Evolutionary conservation across 345 rosid species (phyloP).

Genomic region (Pseudoturritis turrita): DNA sequence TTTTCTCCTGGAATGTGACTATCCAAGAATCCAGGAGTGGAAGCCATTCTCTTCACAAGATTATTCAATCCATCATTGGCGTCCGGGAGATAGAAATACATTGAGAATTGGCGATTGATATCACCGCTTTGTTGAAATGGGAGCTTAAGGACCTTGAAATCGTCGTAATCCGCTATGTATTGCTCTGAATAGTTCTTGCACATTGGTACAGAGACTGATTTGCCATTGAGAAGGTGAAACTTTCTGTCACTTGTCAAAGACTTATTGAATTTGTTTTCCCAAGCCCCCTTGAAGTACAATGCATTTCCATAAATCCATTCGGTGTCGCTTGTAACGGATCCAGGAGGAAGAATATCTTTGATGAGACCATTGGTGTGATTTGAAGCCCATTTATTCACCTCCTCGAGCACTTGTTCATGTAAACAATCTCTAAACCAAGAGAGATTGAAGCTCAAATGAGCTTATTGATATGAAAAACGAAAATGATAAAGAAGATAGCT

Average conservation of each 20-base stretch:
- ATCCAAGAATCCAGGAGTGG: constrained; percentile 10
- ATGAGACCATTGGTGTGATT: constrained; percentile 8
- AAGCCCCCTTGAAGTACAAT: not conserved
- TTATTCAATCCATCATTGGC: not conserved
- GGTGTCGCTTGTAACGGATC: not conserved
- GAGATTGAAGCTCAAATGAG: too few relatives aligned
- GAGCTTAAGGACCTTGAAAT: constrained; percentile 13
- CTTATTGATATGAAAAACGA: too few relatives aligned
- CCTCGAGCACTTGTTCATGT: not conserved
- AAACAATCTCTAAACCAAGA: too few relatives aligned
- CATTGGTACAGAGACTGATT: not conserved
- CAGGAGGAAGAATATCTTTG: not conserved
- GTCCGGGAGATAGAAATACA: constrained; percentile 3
- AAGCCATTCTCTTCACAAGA: constrained; percentile 2
- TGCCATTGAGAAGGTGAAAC: not conserved
- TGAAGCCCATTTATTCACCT: constrained; percentile 1
- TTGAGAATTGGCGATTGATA: not conserved
- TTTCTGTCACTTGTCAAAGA: not conserved
- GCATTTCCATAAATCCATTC: not conserved
- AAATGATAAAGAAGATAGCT: too few relatives aligned
- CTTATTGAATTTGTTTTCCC: not conserved
- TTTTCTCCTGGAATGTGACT: not conserved
- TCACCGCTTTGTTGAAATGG: not conserved
- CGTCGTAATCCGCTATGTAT: not conserved
- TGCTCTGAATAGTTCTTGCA: not conserved